These are phyloP conservation scores for Pseudopyrenochaeta lycopersici DNA, from an alignment of 2,329 filamentous ascomycete species.

Conservation along the genomic window DNA sequence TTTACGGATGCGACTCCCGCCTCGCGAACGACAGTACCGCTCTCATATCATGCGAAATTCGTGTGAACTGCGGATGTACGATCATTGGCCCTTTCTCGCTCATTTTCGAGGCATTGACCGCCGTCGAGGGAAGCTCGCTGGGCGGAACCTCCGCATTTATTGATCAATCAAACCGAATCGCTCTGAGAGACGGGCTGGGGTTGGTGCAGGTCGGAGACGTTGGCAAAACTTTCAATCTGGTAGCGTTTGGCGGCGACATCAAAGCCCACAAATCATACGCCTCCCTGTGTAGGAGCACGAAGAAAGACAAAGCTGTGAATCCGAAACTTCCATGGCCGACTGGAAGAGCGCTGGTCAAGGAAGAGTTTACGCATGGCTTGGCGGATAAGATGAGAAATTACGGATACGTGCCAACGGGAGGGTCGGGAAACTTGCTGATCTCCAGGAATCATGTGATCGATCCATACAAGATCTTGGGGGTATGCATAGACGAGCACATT, in stretches of 20 bases:
- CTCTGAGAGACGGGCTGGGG: slow-evolving; percentile 5
- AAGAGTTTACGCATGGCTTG: slow-evolving; percentile 35
- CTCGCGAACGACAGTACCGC: slow-evolving; percentile 4
- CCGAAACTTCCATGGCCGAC: slow-evolving; percentile 2
- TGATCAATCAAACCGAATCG: slow-evolving; percentile 1
- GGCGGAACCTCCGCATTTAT: neutral
- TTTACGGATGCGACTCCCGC: slow-evolving; percentile 3
- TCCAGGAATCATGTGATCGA: slow-evolving; percentile 7
- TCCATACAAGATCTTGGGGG: slow-evolving; percentile 7
- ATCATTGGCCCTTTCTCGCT: slow-evolving; percentile 7
- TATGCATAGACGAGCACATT: slow-evolving; percentile 10
- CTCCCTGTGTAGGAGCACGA: neutral
- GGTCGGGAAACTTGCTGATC: slow-evolving; percentile 18
- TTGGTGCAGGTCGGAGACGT: slow-evolving; percentile 7
- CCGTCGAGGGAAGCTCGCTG: slow-evolving; percentile 6
- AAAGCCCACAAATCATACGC: slow-evolving; percentile 4
- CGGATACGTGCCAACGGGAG: slow-evolving; percentile 16
- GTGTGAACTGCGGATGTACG: slow-evolving; percentile 5
- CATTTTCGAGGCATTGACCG: slow-evolving; percentile 11
- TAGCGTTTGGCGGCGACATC: slow-evolving; percentile 3
- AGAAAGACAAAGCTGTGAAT: neutral
- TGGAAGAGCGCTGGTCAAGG: slow-evolving; percentile 32
- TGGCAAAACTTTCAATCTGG: slow-evolving; percentile 6
- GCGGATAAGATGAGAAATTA: slow-evolving; percentile 15
- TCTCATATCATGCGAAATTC: slow-evolving; percentile 9